Base-by-base conservation (phyloP, 2,329 filamentous ascomycete species). In the Pseudodiploospora longispora region DNA sequence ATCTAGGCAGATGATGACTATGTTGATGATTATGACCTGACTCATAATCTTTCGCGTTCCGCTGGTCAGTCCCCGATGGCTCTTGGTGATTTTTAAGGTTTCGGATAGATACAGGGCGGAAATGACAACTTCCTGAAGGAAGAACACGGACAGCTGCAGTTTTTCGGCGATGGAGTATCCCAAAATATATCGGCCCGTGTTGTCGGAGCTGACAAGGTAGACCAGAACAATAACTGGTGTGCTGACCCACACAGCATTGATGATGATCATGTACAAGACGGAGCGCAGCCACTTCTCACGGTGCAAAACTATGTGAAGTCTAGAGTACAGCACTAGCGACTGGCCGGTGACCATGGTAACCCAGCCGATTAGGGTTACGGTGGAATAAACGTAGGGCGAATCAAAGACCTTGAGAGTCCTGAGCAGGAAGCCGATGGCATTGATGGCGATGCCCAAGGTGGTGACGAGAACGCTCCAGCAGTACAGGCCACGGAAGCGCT, bases 301-400 rank as follows among this genome's bases (percentile, higher is more conserved):
- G 27, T 68, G 68, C 3, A 77, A 62, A 10, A 83, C 68, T 3
- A 83, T 67, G 54, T 82, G 76, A 1, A 83, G 68, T 2, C 79
- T 71, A 2, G 77, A 82, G 61, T 78, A 83, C 2, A 83, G 63
- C 1, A 83, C 78, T 5, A 81, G 53, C 0, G 72, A 72, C 54
- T 81, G 76, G 1, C 78, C 79, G 3, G 76, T 78, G 1, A 82
- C 70, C 74, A 82, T 78, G 6, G 51, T 50, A 8, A 53, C 49
- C 59, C 59, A 61, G 8, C 55, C 56, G n/a, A 53, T 31, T 10
- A 46, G 37, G 37, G 32, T 38, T 32, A 48, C n/a, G 31, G 47
- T 35, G 10, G 34, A 34, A 37, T 46, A 48, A 4, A 42, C 28
- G 10, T 40, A 48, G 6, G 46, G 33, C 7, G 46, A 48, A n/a